phyloP scores from a whole-genome alignment of 2,329 filamentous ascomycete genomes.

The Colletotrichum viniferum region DNA sequence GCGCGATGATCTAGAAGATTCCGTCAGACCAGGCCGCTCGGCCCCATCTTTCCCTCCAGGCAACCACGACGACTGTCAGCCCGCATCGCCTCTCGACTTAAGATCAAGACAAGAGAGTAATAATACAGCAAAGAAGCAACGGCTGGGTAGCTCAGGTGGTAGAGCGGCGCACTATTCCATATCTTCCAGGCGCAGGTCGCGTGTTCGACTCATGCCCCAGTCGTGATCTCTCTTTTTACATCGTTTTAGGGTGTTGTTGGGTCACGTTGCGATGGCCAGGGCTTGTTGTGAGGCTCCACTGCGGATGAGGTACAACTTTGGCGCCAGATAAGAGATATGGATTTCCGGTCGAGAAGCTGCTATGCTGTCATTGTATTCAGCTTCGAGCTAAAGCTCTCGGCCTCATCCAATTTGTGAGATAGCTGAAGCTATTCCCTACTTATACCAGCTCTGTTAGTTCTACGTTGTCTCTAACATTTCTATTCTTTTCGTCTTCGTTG shows the following conservation, averaged over 20 bases:
- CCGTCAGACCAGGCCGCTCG: not conserved
- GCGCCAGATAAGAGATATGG: not conserved
- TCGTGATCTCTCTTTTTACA: not conserved
- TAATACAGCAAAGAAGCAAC: not conserved
- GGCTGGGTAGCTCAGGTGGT: not conserved
- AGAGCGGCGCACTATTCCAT: not conserved
- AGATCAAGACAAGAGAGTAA: not conserved
- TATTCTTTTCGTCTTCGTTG: too few relatives aligned
- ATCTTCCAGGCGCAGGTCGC: not conserved
- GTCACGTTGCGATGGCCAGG: not conserved
- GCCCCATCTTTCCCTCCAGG: not conserved
- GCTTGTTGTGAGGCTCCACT: fast-evolving
- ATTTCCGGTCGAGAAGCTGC: not conserved
- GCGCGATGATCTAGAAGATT: not conserved
- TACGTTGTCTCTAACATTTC: too few relatives aligned
- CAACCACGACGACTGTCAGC: not conserved
- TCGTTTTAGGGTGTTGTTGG: not conserved
- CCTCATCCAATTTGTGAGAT: too few relatives aligned
- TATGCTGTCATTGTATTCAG: fast-evolving
- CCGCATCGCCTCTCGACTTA: not conserved
- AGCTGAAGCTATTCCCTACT: not conserved
- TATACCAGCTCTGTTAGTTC: not conserved
- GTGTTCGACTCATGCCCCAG: not conserved
- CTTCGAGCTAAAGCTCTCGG: not conserved
- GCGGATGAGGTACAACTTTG: not conserved